Evolutionary conservation across 495 filamentous ascomycete genomes (phyloP).

Genomic region (Tuber calosporum): DNA sequence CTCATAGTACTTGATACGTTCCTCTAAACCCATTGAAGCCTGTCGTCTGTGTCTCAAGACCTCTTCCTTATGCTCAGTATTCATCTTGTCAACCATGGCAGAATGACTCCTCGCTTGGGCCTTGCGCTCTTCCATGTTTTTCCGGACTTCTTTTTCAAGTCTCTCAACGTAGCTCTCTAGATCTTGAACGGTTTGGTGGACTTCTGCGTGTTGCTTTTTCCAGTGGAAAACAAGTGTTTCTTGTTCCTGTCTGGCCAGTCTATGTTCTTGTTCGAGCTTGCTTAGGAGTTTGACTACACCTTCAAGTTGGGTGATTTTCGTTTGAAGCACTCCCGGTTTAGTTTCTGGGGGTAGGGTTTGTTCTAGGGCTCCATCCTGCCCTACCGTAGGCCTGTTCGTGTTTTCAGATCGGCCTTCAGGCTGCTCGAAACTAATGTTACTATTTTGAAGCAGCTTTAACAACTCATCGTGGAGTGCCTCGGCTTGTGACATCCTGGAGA

Average conservation of each 20-base stretch:
- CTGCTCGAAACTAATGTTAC: constrained; percentile 26
- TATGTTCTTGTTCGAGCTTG: constrained; percentile 1
- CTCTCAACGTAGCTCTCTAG: constrained; percentile 19
- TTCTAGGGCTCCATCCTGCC: not conserved
- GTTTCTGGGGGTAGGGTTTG: not conserved
- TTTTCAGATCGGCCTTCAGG: not conserved
- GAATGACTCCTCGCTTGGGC: not conserved
- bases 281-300: not conserved
- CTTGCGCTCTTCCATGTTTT: constrained; percentile 1
- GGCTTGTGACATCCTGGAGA: constrained; percentile 28
- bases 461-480: constrained; percentile 26
- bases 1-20: constrained; percentile 19
- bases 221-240: constrained; percentile 26
- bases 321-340: not conserved
- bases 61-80: constrained; percentile 19
- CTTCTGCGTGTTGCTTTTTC: constrained; percentile 24
- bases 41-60: constrained; percentile 14
- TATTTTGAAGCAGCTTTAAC: constrained; percentile 21
- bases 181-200: constrained; percentile 19
- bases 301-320: not conserved
- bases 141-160: constrained; percentile 21
- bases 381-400: not conserved
- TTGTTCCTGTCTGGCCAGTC: constrained; percentile 7
- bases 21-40: constrained; percentile 26
- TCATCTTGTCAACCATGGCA: constrained; percentile 13